Evolutionary conservation across 257 asterid genomes (phyloP).

Genomic region (Nicotiana knightiana): DNA sequence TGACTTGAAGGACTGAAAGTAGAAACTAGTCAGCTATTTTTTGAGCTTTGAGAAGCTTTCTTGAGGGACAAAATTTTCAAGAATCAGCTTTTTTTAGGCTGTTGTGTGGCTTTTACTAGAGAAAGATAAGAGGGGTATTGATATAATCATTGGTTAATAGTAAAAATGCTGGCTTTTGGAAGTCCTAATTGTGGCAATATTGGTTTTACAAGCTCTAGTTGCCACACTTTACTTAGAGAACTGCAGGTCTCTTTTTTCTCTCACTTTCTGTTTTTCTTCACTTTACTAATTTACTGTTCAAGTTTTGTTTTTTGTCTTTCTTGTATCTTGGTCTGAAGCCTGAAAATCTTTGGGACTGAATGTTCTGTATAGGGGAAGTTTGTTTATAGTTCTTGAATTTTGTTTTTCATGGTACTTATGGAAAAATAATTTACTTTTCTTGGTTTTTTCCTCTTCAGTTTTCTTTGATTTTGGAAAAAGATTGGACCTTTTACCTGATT

Average conservation of each 20-base stretch:
- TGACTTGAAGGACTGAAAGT: slow-evolving; percentile 16
- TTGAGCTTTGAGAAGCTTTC: not conserved
- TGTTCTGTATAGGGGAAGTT: not conserved
- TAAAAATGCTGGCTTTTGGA: slow-evolving; percentile 17
- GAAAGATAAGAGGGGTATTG: not conserved
- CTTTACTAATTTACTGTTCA: not conserved
- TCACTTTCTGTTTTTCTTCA: not conserved
- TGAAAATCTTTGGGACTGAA: not conserved
- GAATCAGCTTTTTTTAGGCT: not conserved
- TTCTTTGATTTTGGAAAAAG: not conserved
- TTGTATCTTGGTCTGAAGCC: not conserved
- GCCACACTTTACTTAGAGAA: slow-evolving; percentile 11
- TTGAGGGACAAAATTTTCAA: not conserved
- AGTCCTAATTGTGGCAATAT: not conserved
- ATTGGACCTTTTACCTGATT: not conserved
- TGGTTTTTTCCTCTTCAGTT: not conserved
- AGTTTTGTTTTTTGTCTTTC: not conserved
- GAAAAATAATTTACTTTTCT: not conserved
- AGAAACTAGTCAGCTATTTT: not conserved
- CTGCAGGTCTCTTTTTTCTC: slow-evolving; percentile 14
- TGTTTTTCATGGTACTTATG: not conserved
- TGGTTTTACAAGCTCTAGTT: slow-evolving; percentile 2
- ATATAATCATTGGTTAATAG: not conserved
- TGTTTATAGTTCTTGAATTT: not conserved
- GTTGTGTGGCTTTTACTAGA: not conserved